These are phyloP conservation scores for Herpotrichia juniperi DNA, from an alignment of 2,329 filamentous ascomycete genomes.

Conservation along the genomic window DNA sequence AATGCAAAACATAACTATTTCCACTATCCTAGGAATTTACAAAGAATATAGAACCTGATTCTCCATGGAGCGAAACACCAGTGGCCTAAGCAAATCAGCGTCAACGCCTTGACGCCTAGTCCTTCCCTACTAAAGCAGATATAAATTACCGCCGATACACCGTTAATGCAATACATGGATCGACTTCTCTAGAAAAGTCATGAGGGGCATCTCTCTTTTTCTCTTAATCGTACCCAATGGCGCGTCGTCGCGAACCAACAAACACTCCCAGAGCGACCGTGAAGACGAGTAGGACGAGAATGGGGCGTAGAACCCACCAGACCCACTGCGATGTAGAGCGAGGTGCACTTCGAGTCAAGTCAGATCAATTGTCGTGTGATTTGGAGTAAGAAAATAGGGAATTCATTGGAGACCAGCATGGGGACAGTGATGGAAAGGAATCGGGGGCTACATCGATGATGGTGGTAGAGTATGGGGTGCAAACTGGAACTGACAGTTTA, in stretches of 20 bases:
- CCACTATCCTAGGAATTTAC: not conserved
- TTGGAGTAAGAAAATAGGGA: not conserved
- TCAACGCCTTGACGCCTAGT: not conserved
- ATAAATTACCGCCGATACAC: not conserved
- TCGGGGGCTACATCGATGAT: too few species aligned
- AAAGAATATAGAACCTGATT: not conserved
- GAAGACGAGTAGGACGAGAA: constrained; percentile 26
- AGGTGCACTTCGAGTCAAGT: constrained; percentile 38
- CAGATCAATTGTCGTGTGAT: constrained; percentile 25
- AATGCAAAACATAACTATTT: not conserved
- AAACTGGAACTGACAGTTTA: constrained; percentile 27
- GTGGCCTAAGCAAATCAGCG: not conserved
- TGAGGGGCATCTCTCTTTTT: not conserved
- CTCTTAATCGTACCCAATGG: constrained; percentile 10
- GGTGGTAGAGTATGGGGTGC: not conserved
- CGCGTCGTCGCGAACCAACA: constrained; percentile 14
- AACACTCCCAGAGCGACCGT: constrained; percentile 20
- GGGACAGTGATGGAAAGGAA: too few species aligned
- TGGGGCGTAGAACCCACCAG: constrained; percentile 26
- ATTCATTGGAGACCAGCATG: not conserved
- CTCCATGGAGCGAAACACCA: not conserved
- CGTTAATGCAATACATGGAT: constrained; percentile 5
- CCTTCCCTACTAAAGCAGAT: not conserved
- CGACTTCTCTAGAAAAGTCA: not conserved
- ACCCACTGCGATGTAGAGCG: constrained; percentile 24